These are phyloP conservation scores for Cryptosporidium sp. DNA, from an alignment of 169 alveolate species.

Conservation along the genomic window DNA sequence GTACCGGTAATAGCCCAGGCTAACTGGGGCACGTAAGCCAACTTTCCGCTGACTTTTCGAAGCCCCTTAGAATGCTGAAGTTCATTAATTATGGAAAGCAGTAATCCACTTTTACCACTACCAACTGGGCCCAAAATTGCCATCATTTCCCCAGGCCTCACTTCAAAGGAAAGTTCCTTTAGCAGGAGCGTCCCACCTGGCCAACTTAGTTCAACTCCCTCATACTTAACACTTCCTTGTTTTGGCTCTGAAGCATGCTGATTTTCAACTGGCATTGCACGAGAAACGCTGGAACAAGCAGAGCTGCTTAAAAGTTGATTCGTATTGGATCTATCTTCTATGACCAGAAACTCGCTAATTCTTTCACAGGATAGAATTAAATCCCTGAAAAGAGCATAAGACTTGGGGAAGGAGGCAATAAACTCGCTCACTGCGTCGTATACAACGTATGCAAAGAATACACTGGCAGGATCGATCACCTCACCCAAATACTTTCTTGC, in stretches of 20 bases:
- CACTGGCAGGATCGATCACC: constrained; percentile 43
- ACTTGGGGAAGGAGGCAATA: constrained; percentile 45
- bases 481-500: constrained; percentile 14
- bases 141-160: constrained; percentile 85
- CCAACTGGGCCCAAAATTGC: constrained; percentile 90
- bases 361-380: constrained; percentile 53
- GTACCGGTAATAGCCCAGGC: constrained; percentile 87
- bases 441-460: constrained; percentile 61
- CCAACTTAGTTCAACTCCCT: constrained; percentile 75
- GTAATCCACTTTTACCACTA: constrained; percentile 86
- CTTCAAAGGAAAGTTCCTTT: constrained; percentile 78
- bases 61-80: constrained; percentile 81
- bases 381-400: constrained; percentile 64
- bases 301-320: neutral
- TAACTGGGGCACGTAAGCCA: constrained; percentile 86
- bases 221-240: constrained; percentile 18
- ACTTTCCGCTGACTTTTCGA: constrained; percentile 62
- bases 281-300: neutral
- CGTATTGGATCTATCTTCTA: neutral
- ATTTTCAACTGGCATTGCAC: no score
- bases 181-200: constrained; percentile 77
- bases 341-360: constrained; percentile 35
- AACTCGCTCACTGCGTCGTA: constrained; percentile 64
- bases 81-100: constrained; percentile 86
- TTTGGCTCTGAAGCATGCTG: neutral